A percentile compares a stretch with the other conserved stretches of the same genome.
phyloP scores from a whole-genome alignment of 2,329 filamentous ascomycete species.

The Plenodomus lindquistii region DNA sequence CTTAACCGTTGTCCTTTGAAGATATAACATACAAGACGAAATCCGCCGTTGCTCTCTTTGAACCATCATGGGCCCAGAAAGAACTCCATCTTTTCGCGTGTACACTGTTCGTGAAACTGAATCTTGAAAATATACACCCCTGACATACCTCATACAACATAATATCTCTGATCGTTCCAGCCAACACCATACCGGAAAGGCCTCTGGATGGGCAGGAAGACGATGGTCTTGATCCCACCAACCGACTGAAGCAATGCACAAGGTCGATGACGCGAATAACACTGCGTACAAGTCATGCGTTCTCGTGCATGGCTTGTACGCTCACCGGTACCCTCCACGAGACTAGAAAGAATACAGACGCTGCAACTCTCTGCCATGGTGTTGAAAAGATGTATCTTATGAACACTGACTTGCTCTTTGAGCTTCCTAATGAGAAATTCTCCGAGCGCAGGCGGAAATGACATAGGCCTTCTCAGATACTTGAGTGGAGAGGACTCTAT shows the following conservation, averaged over 20 bases:
- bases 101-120: too few species aligned
- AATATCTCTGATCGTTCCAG: not conserved
- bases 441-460: constrained; percentile 5
- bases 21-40: too few species aligned
- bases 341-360: constrained; percentile 12
- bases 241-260: constrained; percentile 18
- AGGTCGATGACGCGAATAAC: constrained; percentile 8
- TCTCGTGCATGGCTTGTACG: constrained; percentile 2
- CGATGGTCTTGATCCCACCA: constrained; percentile 7
- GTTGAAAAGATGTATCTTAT: constrained; percentile 1
- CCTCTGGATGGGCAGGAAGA: constrained; percentile 17
- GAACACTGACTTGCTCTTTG: constrained; percentile 1
- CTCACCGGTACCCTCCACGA: constrained; percentile 9
- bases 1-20: too few species aligned
- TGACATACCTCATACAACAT: not conserved
- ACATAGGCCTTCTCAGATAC: not conserved
- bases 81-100: too few species aligned
- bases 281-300: constrained; percentile 9
- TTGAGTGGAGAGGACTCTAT: too few species aligned
- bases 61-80: too few species aligned
- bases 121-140: too few species aligned
- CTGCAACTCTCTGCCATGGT: constrained; percentile 5
- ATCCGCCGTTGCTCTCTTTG: too few species aligned
- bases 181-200: not conserved
- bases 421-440: constrained; percentile 5